phyloP scores from a whole-genome alignment of 306 rosid genomes.

The Prunus persica region DNA sequence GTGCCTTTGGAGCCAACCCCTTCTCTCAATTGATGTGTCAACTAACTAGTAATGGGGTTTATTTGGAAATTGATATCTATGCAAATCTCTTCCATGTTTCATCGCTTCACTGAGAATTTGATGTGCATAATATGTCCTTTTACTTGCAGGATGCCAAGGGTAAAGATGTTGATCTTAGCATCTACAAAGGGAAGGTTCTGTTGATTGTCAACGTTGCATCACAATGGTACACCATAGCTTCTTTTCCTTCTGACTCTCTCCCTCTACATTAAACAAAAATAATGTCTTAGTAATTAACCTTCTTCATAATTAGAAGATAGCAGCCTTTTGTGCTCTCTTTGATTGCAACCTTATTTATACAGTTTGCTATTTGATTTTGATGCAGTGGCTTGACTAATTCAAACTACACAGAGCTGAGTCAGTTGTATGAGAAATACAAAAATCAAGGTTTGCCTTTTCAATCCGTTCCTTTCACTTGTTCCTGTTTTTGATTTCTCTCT shows the following conservation, averaged over 20 bases:
- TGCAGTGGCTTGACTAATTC: slow-evolving; percentile 98
- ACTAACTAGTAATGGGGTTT: neutral
- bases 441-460: slow-evolving; percentile 53
- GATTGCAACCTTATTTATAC: neutral
- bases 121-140: neutral
- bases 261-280: neutral
- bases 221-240: slow-evolving; percentile 57
- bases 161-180: slow-evolving; percentile 76
- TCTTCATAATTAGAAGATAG: too few species aligned
- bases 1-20: neutral
- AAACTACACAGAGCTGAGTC: slow-evolving; percentile 87
- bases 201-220: slow-evolving; percentile 96
- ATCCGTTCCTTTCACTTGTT: neutral
- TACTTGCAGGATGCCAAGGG: slow-evolving; percentile 80
- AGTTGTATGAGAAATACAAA: slow-evolving; percentile 84
- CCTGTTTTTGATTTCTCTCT: neutral
- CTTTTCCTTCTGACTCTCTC: neutral
- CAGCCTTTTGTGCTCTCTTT: neutral
- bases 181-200: slow-evolving; percentile 84
- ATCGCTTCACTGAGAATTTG: neutral
- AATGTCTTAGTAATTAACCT: neutral
- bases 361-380: slow-evolving; percentile 20
- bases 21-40: neutral
- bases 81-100: neutral
- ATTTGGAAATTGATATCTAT: neutral